Base-by-base conservation (phyloP, 2,329 filamentous ascomycete species). In the Claviceps spartinae region DNA sequence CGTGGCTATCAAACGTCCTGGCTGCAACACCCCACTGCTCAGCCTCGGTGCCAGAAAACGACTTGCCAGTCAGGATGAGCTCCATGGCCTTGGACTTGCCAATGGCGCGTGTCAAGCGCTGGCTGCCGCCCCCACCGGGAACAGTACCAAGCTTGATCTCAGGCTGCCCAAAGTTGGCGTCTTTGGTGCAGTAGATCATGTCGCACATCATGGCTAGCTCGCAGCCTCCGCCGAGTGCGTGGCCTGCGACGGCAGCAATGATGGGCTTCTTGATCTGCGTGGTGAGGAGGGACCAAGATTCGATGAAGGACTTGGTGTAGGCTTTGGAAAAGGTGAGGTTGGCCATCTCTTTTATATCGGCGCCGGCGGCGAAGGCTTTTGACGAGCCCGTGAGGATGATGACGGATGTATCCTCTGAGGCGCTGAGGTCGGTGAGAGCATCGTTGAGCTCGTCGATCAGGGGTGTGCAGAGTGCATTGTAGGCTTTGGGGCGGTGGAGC, bases 311-410 rank as follows among this genome's bases (percentile, higher is more conserved):
- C 59, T 75, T 81, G 47, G 81, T 86, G 73, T 96, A 97, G 41
- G 93, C 91, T 58, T 84, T 75, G 56, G 86, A 80, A 71, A 98
- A 98, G 52, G 84, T 90, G 41, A 96, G 81, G 55, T 88, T 83
- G 34, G 88, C 86, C 93, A 98, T 98, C 71, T 98, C 93, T 71
- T 97, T 97, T 74, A 98, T 98, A 69, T 98, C 93, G 55, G 93
- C 93, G 49, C 93, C 93, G 45, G 93, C 91, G 34, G 91, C 91
- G 65, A 96, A 98, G 43, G 91, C 90, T 69, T 85, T 88, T 58
- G 88, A 76, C 46, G 85, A 94, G 52, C 93, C 93, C 1, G 93
- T 96, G 54, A 98, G 75, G 54, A 98, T 70, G 60, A 95, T 88
- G 60, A 84, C 85, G 9, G 81, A 79, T 57, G 89, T 84, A 36